phyloP scores from a whole-genome alignment of 2,329 filamentous ascomycete genomes.

The Aspergillus bombycis region DNA sequence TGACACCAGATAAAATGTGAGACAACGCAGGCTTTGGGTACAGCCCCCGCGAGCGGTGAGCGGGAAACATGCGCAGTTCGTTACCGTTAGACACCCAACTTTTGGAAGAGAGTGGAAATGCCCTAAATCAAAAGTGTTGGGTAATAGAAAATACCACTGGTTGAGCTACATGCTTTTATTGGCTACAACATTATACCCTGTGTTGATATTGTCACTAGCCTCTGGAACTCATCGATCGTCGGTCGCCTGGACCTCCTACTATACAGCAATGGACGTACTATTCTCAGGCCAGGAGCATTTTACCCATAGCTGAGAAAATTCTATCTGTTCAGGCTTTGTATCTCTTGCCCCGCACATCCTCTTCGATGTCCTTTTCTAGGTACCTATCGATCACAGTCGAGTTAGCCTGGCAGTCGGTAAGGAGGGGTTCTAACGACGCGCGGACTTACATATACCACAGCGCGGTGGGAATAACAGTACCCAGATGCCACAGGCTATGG shows the following conservation, averaged over 20 bases:
- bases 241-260: conserved; percentile 20
- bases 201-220: background rate
- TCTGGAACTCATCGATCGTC: background rate
- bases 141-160: background rate
- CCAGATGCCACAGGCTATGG: conserved; percentile 93
- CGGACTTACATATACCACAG: conserved; percentile 88
- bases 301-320: background rate
- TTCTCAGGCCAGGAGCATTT: background rate
- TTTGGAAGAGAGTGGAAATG: background rate
- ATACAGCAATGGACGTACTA: conserved; percentile 8
- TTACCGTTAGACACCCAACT: background rate
- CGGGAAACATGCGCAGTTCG: background rate
- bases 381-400: conserved; percentile 61
- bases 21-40: conserved; percentile 17
- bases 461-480: conserved; percentile 83
- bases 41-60: conserved; percentile 25
- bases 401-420: conserved; percentile 29
- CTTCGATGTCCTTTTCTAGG: conserved; percentile 79
- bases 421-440: background rate
- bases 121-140: background rate
- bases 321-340: conserved; percentile 63
- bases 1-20: conserved; percentile 13
- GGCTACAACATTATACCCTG: background rate
- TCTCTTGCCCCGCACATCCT: conserved; percentile 74
- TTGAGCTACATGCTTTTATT: background rate